Conservation (phyloP, 495 filamentous ascomycete species). For the Podospora pseudoanserina region DNA sequence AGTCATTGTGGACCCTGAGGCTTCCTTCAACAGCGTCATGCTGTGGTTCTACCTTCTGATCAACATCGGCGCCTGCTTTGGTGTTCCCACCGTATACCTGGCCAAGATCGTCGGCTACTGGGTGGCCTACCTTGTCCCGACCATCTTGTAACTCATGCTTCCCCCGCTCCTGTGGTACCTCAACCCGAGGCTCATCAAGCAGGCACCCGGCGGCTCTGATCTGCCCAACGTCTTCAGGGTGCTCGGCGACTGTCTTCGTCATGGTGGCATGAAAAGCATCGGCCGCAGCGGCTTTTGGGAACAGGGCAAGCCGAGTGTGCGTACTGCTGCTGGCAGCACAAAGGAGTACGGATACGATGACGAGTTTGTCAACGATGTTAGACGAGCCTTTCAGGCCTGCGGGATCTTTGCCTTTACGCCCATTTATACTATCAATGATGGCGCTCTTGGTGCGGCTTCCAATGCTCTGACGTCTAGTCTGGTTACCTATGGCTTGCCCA, state of each 20-base stretch:
- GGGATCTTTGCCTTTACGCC: slow-evolving; percentile 64
- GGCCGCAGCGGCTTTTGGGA: slow-evolving; percentile 61
- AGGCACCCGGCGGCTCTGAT: slow-evolving; percentile 52
- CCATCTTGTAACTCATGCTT: slow-evolving; percentile 56
- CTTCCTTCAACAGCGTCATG: slow-evolving; percentile 59
- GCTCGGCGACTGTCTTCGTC: slow-evolving; percentile 50
- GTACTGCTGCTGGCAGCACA: slow-evolving; percentile 47
- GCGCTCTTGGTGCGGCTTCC: slow-evolving; percentile 44
- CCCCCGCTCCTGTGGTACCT: slow-evolving; percentile 52
- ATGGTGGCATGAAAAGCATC: slow-evolving; percentile 52
- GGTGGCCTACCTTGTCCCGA: slow-evolving; percentile 65
- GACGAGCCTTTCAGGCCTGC: slow-evolving; percentile 55
- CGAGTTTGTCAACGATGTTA: slow-evolving; percentile 56
- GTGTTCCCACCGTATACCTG: slow-evolving; percentile 48
- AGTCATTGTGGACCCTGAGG: slow-evolving; percentile 57
- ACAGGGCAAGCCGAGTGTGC: slow-evolving; percentile 57
- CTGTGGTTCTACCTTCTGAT: slow-evolving; percentile 62
- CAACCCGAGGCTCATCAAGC: slow-evolving; percentile 49
- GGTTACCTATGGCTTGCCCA: slow-evolving; percentile 64
- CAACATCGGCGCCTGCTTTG: slow-evolving; percentile 63
- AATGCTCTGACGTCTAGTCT: slow-evolving; percentile 59
- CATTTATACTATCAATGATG: slow-evolving; percentile 62
- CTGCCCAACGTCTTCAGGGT: slow-evolving; percentile 54
- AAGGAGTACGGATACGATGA: slow-evolving; percentile 45
- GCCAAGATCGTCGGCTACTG: slow-evolving; percentile 63